Base-by-base conservation (phyloP, 257 asterid genomes). In the Dorcoceras hygrometricum region DNA sequence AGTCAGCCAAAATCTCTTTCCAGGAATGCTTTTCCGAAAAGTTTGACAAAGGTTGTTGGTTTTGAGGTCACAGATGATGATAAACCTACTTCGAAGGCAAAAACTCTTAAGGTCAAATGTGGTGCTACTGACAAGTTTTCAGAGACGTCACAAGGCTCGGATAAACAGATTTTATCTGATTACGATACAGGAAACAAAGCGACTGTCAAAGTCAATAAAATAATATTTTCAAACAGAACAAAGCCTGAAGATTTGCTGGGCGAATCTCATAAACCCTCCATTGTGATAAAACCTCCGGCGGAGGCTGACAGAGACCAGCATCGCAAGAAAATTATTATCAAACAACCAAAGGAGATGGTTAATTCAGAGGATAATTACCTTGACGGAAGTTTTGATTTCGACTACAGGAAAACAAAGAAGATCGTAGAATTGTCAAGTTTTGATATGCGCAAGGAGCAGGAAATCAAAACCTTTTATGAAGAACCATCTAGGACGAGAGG, bases 91-190 rank as follows among this genome's bases (percentile, higher is more conserved):
- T 80, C 87, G 18, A 90, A 89, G 85, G 93, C 93, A 22, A 94
- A 88, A 82, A 64, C 78, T 75, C 83, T 94, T 71, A 94, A 90
- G 80, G 96, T 94, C 73, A 94, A 88, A 74, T 90, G 96, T 75
- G 85, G 93, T 50, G 73, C 85, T 28, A 76, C 84, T 26, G 97
- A 90, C 59, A 88, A 80, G 81, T 81, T 73, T 68, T 86, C 93
- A 7, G 99, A 93, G 48, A 82, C 84, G 56, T 91, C 96, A 32
- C 87, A 88, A 78, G 83, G 74, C 78, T 88, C 97, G 32, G 99
- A 88, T 69, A 79, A 83, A 69, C 96, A 82, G 22, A 70, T 73
- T 60, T 69, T 81, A 22, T 83, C 92, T 11, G 97, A 86, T 73
- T 81, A 84, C 11, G 97, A 94, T 65, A 86, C 74, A 20, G 95